Base-by-base conservation (phyloP, 2,329 filamentous ascomycete genomes). In the Emmonsiellopsis sp. region DNA sequence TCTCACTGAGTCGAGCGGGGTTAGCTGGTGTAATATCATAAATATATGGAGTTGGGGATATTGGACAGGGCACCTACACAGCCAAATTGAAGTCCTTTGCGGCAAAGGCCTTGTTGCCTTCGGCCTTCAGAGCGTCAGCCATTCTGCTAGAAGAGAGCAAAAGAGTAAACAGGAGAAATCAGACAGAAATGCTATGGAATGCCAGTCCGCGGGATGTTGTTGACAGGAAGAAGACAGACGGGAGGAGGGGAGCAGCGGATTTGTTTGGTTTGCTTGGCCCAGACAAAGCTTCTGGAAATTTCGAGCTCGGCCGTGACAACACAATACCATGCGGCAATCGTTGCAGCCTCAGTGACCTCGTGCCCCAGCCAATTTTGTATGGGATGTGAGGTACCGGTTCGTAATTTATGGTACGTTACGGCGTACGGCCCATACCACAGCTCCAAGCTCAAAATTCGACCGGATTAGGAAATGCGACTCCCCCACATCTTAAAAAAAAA, bases 51-150 rank as follows among this genome's bases (percentile, higher is more conserved):
- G 21, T 27, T 27, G 21, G 21, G 21, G 34, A 10, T 33, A 7
- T 11, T 49, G 11, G 40, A 42, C 11, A 11, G 14, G 13, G n/a
- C 34, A 83, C 88, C 74, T 81, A 97, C 92, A 95, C 83, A 67
- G 93, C 93, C 71, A 92, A 89, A 66, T 90, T 81, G 71, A 95
- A 98, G 74, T 97, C 90, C 81, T 97, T 97, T 58, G 88, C 90
- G 61, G 89, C 86, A 73, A 98, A 98, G 74, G 94, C 91, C 79
- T 95, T 95, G 80, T 98, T 98, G 78, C 92, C 93, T 70, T 93
- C 86, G 66, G 91, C 89, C 80, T 98, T 98, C 66, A 98, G 83
- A 82, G 92, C 80, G 73, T 86, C 83, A 60, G 83, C 82, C 82
- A 85, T 85, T 58, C 40, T 74, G 59, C n/a, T 47, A 49, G 37